Evolutionary conservation across 2,329 filamentous ascomycete species (phyloP).

Genomic region (Calonectria montana): DNA sequence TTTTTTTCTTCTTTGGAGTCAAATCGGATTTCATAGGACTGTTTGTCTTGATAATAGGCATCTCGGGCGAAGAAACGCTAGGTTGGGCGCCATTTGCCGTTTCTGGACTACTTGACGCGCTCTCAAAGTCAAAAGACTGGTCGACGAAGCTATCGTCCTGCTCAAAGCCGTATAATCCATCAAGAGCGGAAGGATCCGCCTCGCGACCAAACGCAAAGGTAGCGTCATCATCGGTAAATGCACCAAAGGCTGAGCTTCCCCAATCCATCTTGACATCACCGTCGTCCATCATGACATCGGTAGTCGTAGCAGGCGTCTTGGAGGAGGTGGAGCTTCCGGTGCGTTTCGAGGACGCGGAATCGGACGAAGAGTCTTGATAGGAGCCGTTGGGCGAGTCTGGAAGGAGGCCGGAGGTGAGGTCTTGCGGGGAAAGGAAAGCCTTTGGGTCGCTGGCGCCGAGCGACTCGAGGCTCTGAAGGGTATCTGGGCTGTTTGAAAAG

Average conservation of each 20-base stretch:
- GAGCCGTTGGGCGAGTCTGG: conserved; percentile 56
- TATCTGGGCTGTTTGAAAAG: conserved; percentile 52
- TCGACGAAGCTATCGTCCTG: conserved; percentile 59
- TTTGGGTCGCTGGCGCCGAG: conserved; percentile 46
- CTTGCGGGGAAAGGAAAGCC: conserved; percentile 47
- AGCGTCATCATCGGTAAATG: conserved; percentile 53
- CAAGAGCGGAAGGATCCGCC: conserved; percentile 39
- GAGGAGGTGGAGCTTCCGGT: conserved; percentile 59
- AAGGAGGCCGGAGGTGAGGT: conserved; percentile 52
- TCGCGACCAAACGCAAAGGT: conserved; percentile 50
- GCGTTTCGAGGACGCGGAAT: conserved; percentile 62
- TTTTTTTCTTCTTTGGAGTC: conserved; percentile 50
- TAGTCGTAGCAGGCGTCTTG: conserved; percentile 54
- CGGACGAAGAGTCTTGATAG: conserved; percentile 63
- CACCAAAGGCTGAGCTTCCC: conserved; percentile 48
- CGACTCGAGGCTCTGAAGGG: conserved; percentile 48
- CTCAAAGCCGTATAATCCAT: conserved; percentile 48
- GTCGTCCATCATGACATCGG: conserved; percentile 58
- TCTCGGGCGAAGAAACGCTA: conserved; percentile 56
- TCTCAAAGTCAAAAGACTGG: conserved; percentile 67
- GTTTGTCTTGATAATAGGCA: conserved; percentile 54
- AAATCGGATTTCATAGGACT: conserved; percentile 41
- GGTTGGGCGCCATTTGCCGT: conserved; percentile 40
- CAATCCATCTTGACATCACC: conserved; percentile 57
- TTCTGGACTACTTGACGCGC: conserved; percentile 68